Base-by-base conservation (phyloP, 176 grass and related monocot species). In the Zoysia japonica region DNA sequence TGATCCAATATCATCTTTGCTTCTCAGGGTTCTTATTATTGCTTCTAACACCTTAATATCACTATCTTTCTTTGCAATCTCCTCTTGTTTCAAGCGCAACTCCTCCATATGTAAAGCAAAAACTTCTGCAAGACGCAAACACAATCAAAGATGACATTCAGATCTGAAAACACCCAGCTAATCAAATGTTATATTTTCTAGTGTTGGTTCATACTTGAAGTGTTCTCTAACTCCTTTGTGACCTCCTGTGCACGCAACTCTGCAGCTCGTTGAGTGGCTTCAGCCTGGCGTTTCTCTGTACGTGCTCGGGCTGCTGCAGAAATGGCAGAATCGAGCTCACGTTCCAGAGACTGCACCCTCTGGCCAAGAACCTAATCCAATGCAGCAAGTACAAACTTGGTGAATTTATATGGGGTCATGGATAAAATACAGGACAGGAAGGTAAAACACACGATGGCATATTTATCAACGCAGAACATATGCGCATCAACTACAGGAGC, bases 41-140 rank as follows among this genome's bases (percentile, higher is more conserved):
- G 95, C 95, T 89, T 98, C 92, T 61, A 98, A 80, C 72, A 98
- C 85, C 76, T 98, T 98, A 76, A 98, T 98, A 56, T 94, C 90
- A 15, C 92, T 82, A 53, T 92, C 83, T 75, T 88, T 94, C 92
- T 94, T 94, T 3, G 89, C 78, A 51, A 98, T 98, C 78, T 94
- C 95, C 78, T 98, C 90, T 87, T 98, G 92, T 69, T 98, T 92
- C 5, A 82, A 44, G 74, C 92, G 78, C 85, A 98, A 47, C 82
- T 94, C 95, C 80, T 98, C 92, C 95, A 94, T 98, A 79, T 98
- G 95, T 68, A 98, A 68, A 64, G 88, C 73, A 65, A 98, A 98
- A 47, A 98, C 92, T 89, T 88, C 92, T 98, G 81, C 28, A 45
- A 68, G 13, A 73, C 54, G 71, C 63, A 65, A 86, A 2, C 14